Conservation (phyloP, 345 rosid genomes). For the Melaleuca alternifolia region DNA sequence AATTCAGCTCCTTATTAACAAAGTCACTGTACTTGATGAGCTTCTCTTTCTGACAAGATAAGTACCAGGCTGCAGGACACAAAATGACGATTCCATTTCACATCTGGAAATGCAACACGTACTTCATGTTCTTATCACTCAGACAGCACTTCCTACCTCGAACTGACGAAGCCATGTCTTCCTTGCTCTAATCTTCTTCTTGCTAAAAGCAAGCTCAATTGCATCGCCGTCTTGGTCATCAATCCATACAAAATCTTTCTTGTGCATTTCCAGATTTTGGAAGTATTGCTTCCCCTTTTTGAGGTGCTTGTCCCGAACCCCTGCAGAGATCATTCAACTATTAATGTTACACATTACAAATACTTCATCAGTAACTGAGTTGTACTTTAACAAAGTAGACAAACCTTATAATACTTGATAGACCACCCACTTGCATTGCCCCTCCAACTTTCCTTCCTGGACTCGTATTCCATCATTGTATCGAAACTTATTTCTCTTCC, state of each 20-base stretch:
- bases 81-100: background rate
- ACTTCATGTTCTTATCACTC: background rate
- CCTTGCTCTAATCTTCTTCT: constrained; percentile 87
- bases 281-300: constrained; percentile 74
- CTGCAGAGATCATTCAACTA: constrained; percentile 12
- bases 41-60: constrained; percentile 60
- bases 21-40: constrained; percentile 78
- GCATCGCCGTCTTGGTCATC: constrained; percentile 78
- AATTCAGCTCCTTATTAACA: constrained; percentile 86
- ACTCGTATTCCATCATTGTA: constrained; percentile 87
- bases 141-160: constrained; percentile 30
- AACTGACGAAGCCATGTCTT: constrained; percentile 84
- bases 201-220: constrained; percentile 98
- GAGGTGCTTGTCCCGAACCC: constrained; percentile 92
- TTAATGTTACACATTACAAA: background rate
- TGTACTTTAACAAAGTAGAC: background rate
- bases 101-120: background rate
- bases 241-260: constrained; percentile 81
- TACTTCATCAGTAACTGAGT: background rate
- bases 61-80: constrained; percentile 69
- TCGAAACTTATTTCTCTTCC: constrained; percentile 48
- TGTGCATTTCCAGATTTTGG: constrained; percentile 39
- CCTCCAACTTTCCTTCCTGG: constrained; percentile 68
- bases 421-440: constrained; percentile 72
- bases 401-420: constrained; percentile 93